phyloP scores from a whole-genome alignment of 179 eudicot genomes.

The Vitellaria paradoxa region DNA sequence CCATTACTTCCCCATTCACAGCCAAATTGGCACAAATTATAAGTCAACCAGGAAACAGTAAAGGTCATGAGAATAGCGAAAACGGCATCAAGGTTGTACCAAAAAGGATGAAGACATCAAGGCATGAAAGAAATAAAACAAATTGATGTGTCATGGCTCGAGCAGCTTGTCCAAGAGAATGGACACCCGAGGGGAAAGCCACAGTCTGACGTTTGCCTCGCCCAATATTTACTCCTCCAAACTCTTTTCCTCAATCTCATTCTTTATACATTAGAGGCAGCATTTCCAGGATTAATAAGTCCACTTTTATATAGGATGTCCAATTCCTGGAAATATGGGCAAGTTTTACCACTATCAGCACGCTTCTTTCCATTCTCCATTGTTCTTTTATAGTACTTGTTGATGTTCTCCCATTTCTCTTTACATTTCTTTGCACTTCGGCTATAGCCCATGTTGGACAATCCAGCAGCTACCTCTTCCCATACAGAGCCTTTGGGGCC shows the following conservation, averaged over 20 bases:
- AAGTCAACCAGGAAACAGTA: neutral
- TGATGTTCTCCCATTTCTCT: constrained; percentile 53
- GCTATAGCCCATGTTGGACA: constrained; percentile 44
- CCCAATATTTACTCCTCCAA: constrained; percentile 10
- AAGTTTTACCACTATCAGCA: constrained; percentile 28
- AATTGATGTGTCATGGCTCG: neutral
- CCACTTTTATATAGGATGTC: constrained; percentile 35
- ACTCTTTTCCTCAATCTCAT: constrained; percentile 13
- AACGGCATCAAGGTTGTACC: neutral
- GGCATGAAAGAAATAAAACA: too few species aligned
- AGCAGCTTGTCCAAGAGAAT: neutral
- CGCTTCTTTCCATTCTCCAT: constrained; percentile 24
- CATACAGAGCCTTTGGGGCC: constrained; percentile 37
- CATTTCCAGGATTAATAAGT: constrained; percentile 20
- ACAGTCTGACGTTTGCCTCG: neutral
- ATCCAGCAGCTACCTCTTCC: constrained; percentile 43
- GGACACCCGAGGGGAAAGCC: neutral
- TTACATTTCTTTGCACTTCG: constrained; percentile 45
- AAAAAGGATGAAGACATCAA: neutral
- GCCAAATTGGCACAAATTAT: neutral
- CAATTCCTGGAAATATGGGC: constrained; percentile 48
- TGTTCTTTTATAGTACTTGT: constrained; percentile 36
- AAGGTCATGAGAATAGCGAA: neutral
- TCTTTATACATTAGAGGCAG: neutral
- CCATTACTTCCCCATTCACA: neutral